phyloP scores from a whole-genome alignment of 257 asterid genomes.

The Striga asiatica region DNA sequence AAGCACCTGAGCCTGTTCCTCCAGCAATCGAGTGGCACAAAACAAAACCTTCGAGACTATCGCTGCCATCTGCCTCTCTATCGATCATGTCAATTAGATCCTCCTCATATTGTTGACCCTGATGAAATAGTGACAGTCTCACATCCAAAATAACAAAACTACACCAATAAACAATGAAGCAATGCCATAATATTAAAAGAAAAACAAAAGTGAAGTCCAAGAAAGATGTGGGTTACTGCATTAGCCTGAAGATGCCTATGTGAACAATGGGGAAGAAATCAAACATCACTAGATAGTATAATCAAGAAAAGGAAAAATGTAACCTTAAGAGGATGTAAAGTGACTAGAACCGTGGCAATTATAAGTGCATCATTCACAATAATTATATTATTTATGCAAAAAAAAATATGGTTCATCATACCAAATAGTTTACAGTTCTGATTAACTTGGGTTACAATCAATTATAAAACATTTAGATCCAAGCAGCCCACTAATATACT shows the following conservation, averaged over 20 bases:
- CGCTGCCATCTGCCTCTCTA: conserved; percentile 99
- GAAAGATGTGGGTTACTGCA: neutral
- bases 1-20: conserved; percentile 86
- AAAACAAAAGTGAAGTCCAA: neutral
- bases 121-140: conserved; percentile 15
- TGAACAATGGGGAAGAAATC: too few species aligned
- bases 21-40: conserved; percentile 99
- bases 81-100: conserved; percentile 99
- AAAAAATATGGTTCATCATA: neutral
- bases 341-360: neutral
- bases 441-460: neutral
- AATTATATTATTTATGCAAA: neutral
- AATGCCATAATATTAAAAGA: neutral
- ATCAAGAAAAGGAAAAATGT: neutral
- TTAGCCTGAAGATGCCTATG: neutral
- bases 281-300: neutral
- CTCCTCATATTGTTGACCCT: conserved; percentile 97
- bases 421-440: neutral
- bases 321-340: neutral
- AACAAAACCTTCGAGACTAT: conserved; percentile 99
- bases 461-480: neutral
- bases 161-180: neutral
- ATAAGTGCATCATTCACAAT: neutral
- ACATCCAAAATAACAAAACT: neutral
- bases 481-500: neutral